Conservation (phyloP, 306 rosid species). For the Casuarina glauca region DNA sequence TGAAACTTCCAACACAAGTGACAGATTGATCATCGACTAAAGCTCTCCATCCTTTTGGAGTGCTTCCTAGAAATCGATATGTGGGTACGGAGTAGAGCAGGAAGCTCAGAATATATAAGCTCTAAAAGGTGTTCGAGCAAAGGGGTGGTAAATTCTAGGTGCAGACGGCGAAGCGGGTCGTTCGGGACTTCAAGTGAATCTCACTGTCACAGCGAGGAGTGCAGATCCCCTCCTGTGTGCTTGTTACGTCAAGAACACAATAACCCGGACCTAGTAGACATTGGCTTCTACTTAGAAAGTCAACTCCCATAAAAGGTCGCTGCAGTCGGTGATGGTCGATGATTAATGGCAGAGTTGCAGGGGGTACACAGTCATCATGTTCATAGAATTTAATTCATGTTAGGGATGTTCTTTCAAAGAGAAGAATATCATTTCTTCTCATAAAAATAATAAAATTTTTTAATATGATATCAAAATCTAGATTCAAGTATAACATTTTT, state of each 20-base stretch:
- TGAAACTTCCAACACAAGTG: conserved; percentile 14
- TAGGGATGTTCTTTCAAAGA: neutral
- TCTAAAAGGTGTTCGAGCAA: conserved; percentile 1
- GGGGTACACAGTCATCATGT: too few relatives aligned
- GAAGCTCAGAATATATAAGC: conserved; percentile 31
- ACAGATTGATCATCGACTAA: neutral
- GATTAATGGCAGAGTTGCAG: neutral
- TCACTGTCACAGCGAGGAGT: too few relatives aligned
- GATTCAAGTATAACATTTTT: too few relatives aligned
- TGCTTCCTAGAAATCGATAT: conserved; percentile 7
- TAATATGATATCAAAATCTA: too few relatives aligned
- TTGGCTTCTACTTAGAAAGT: conserved; percentile 5
- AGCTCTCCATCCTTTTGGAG: neutral
- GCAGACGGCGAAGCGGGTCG: conserved; percentile 7
- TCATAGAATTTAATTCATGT: too few relatives aligned
- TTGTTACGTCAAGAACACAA: conserved; percentile 26
- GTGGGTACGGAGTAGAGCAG: conserved; percentile 19
- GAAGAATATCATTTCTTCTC: too few relatives aligned
- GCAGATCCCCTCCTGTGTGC: neutral
- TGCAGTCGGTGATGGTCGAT: neutral
- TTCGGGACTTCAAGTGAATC: too few relatives aligned
- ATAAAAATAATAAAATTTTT: too few relatives aligned
- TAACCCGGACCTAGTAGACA: conserved; percentile 32
- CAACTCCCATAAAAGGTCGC: neutral
- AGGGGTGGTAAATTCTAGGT: conserved; percentile 31